Evolutionary conservation across 768 basidiomycete genomes (phyloP).

Genomic region (Exsudoporus frostii): DNA sequence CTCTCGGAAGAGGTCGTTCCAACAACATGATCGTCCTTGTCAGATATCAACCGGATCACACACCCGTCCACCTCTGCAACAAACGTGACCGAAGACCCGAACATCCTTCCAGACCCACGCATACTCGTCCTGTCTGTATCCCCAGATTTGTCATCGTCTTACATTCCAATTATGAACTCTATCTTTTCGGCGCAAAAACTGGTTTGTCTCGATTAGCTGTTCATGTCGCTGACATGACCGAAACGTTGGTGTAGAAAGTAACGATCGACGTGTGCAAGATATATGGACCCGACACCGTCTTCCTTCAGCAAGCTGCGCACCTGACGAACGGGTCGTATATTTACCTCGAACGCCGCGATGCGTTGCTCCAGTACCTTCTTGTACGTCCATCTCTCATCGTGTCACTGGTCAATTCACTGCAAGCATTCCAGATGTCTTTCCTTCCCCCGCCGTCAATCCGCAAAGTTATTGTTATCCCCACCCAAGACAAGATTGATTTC

Average conservation of each 20-base stretch:
- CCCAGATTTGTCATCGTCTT: constrained; percentile 83
- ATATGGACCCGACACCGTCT: constrained; percentile 85
- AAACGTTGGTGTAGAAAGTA: constrained; percentile 63
- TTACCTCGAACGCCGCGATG: constrained; percentile 73
- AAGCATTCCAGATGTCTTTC: constrained; percentile 73
- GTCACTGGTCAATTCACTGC: neutral
- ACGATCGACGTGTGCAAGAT: constrained; percentile 96
- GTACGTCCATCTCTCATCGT: constrained; percentile 37
- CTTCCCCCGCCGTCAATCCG: constrained; percentile 69
- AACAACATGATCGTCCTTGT: constrained; percentile 31
- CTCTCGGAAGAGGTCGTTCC: neutral
- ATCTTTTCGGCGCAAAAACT: constrained; percentile 99
- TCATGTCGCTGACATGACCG: constrained; percentile 24
- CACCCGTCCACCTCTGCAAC: constrained; percentile 31
- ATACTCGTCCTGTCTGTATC: constrained; percentile 87
- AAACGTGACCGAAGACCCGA: constrained; percentile 30
- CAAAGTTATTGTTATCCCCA: constrained; percentile 76
- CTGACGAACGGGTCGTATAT: constrained; percentile 94
- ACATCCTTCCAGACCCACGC: constrained; percentile 46
- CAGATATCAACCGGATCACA: constrained; percentile 64
- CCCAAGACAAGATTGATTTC: constrained; percentile 94
- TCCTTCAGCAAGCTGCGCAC: constrained; percentile 96
- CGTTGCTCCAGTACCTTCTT: constrained; percentile 88
- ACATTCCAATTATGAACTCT: constrained; percentile 98
- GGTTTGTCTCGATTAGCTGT: constrained; percentile 41